Evolutionary conservation across 768 basidiomycete species (phyloP).

Genomic region (Floccularia luteovirens): DNA sequence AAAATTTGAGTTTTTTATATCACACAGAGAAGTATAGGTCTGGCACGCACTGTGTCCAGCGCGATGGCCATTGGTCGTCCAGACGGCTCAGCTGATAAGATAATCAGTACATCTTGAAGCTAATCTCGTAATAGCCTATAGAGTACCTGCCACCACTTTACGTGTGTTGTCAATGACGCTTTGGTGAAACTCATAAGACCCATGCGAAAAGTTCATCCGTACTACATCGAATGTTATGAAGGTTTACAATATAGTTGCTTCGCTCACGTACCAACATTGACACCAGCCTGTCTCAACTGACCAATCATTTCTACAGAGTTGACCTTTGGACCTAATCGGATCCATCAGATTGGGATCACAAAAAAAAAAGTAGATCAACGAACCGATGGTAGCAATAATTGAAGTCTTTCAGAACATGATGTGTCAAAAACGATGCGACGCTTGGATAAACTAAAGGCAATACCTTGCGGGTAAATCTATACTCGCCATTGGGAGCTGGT

Average conservation of each 20-base stretch:
- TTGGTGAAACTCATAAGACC: constrained; percentile 97
- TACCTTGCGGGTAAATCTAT: constrained; percentile 90
- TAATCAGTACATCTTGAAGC: constrained; percentile 5
- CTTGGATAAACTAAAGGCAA: constrained; percentile 13
- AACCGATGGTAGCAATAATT: constrained; percentile 98
- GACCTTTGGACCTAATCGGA: constrained; percentile 76
- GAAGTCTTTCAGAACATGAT: constrained; percentile 60
- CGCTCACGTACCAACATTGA: constrained; percentile 85
- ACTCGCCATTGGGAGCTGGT: constrained; percentile 65
- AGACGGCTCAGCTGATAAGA: constrained; percentile 44
- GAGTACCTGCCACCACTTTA: constrained; percentile 70
- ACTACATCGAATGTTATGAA: constrained; percentile 39
- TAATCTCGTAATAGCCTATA: constrained; percentile 4
- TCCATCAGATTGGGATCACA: constrained; percentile 3
- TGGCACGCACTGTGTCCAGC: constrained; percentile 77
- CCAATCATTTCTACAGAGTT: constrained; percentile 86
- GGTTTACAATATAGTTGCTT: neutral
- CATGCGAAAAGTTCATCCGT: constrained; percentile 99
- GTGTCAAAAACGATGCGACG: constrained; percentile 6
- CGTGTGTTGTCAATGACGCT: constrained; percentile 98
- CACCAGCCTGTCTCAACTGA: constrained; percentile 83
- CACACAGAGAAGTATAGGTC: constrained; percentile 6
- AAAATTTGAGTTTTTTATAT: too few species aligned
- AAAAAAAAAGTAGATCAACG: constrained; percentile 13
- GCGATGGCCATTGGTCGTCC: constrained; percentile 97